Evolutionary conservation across 148 eudicot species (phyloP), one percentile per base, ranked within the genome.

Genomic region (Rhododendron mucronatum): DNA sequence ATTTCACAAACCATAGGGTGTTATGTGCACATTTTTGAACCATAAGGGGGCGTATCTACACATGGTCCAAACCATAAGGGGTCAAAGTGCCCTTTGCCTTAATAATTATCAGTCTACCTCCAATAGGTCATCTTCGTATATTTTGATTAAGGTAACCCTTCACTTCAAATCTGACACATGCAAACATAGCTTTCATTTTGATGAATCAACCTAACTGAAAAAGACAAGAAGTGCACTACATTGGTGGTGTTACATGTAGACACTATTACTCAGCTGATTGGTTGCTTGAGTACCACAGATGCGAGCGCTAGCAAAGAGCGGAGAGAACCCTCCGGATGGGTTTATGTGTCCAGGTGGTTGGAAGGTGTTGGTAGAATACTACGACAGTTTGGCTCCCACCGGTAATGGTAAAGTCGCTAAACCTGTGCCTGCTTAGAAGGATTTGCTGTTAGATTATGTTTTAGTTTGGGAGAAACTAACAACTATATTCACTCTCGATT

Each of bases 281-380:
- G 47, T 44, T 44, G 47, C 47, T 44, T 44, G 47, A 44, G 5
- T 44, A 44, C 47, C 47, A 44, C 47, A 96, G 98, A 94, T 96
- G 98, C 89, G 98, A 87, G 88, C 93, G 3, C 98, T 93, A 53
- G 98, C 98, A 16, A 96, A 90, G 90, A 94, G 90, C 90, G 87
- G 84, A 39, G 95, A 93, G 87, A 91, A 85, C 35, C 95, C 95
- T 44, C 98, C 95, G 0, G 92, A 92, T 80, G 98, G 96, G 28
- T 95, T 95, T 45, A 95, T 93, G 98, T 95, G 98, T 21, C 95
- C 94, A 0, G 89, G 95, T 44, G 96, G 98, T 21, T 95, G 98
- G 98, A 86, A 93, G 87, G 98, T 95, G 20, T 86, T 95, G 89
- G 94, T 92, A 15, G 94, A 95, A 5, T 93, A 93, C 89, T 94